Conservation (phyloP, 2,329 filamentous ascomycete genomes). For the Cadophora sp. region DNA sequence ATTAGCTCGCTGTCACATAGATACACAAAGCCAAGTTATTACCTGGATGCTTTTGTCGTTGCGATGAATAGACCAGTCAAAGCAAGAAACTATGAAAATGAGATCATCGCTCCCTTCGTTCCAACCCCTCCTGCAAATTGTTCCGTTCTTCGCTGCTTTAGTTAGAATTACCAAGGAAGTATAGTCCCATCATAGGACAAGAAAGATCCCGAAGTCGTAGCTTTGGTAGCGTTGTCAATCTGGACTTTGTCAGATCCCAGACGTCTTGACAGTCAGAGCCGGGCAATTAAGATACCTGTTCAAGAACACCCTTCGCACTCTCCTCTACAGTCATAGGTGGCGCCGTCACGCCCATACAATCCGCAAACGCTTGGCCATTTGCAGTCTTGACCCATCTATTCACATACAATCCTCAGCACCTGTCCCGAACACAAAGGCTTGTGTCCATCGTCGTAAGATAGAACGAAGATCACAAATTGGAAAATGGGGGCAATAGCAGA, state of each 20-base stretch:
- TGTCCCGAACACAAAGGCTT: background rate
- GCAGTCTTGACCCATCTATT: constrained; percentile 49
- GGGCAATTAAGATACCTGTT: constrained; percentile 34
- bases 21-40: background rate
- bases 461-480: too few species aligned
- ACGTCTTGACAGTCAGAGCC: background rate
- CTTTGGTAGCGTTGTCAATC: constrained; percentile 48
- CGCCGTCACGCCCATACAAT: constrained; percentile 41
- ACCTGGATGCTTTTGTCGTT: background rate
- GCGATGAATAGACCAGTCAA: background rate
- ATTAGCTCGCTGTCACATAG: background rate
- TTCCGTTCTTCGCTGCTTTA: background rate
- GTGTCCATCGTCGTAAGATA: too few species aligned
- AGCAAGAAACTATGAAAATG: background rate
- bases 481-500: background rate
- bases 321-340: constrained; percentile 47
- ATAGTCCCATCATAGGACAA: constrained; percentile 34
- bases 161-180: constrained; percentile 32
- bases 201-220: constrained; percentile 39
- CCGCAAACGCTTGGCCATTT: constrained; percentile 49
- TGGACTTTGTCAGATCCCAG: background rate
- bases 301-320: constrained; percentile 44
- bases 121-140: background rate
- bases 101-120: background rate
- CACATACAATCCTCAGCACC: background rate